Percentiles rank a stretch among this genome's conserved stretches.
These are phyloP conservation scores for Babesia gibsoni DNA, from an alignment of 169 alveolate species.

Conservation along the genomic window DNA sequence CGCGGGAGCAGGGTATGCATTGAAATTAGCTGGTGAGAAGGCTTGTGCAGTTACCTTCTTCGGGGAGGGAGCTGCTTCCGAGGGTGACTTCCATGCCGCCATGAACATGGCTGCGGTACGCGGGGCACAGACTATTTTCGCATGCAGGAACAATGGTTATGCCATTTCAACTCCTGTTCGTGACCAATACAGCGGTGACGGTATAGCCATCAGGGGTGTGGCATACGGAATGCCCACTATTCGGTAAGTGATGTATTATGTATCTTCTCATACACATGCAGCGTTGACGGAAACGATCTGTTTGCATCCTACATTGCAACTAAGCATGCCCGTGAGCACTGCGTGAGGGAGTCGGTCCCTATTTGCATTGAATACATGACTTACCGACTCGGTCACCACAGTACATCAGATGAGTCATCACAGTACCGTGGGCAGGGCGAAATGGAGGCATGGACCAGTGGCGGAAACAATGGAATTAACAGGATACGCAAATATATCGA, in stretches of 20 bases:
- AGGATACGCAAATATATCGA: slow-evolving; percentile 65
- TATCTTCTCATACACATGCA: neutral
- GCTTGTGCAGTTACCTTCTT: slow-evolving; percentile 89
- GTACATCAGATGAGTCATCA: slow-evolving; percentile 92
- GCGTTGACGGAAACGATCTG: slow-evolving; percentile 89
- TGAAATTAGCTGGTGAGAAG: slow-evolving; percentile 78
- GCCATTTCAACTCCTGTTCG: slow-evolving; percentile 93
- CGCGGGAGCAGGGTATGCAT: slow-evolving; percentile 94
- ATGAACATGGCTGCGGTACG: slow-evolving; percentile 93
- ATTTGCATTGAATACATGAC: slow-evolving; percentile 91
- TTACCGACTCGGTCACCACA: slow-evolving; percentile 93
- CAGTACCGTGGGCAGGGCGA: slow-evolving; percentile 87
- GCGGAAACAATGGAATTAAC: slow-evolving; percentile 79
- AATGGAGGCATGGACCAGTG: slow-evolving; percentile 80
- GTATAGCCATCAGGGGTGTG: slow-evolving; percentile 93
- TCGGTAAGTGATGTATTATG: slow-evolving; percentile 39
- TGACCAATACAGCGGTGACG: slow-evolving; percentile 94
- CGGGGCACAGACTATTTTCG: slow-evolving; percentile 88
- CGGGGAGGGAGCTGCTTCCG: slow-evolving; percentile 99
- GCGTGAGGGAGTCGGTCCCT: slow-evolving; percentile 81
- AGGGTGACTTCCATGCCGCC: slow-evolving; percentile 95
- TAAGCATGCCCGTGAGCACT: slow-evolving; percentile 85
- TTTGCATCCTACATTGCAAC: slow-evolving; percentile 92
- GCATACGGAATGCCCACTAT: slow-evolving; percentile 90
- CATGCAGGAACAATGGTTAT: slow-evolving; percentile 93